A percentile compares a stretch with the other conserved stretches of the same genome.
phyloP scores from a whole-genome alignment of 768 basidiomycete species.

The Naganishia kalamii region DNA sequence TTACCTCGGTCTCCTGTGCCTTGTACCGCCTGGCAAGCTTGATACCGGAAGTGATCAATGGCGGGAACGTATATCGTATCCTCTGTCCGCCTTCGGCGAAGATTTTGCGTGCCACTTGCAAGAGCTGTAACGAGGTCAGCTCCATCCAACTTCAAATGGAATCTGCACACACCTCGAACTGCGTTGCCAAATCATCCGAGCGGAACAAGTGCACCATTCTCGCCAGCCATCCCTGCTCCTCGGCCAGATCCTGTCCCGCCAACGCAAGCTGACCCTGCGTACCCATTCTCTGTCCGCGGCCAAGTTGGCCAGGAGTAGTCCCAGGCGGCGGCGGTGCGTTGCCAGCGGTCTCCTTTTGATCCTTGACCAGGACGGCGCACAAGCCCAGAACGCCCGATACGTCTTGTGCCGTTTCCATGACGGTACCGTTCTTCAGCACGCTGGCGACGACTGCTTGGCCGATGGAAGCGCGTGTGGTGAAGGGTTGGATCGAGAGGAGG shows the following conservation, averaged over 20 bases:
- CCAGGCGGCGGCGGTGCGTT: conserved; percentile 44
- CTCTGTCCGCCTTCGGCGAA: conserved; percentile 81
- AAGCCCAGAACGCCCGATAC: conserved; percentile 88
- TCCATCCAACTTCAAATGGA: too few relatives aligned
- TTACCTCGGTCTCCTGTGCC: conserved; percentile 45
- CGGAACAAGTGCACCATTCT: conserved; percentile 95
- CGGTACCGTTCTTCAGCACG: conserved; percentile 91
- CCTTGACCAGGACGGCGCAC: conserved; percentile 84
- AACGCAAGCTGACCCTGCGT: conserved; percentile 15
- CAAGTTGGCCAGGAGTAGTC: too few relatives aligned
- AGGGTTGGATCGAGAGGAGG: conserved; percentile 76
- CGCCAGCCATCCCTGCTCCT: conserved; percentile 98
- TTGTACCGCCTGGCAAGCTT: conserved; percentile 90
- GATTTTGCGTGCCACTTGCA: conserved; percentile 83
- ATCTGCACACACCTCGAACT: conserved; percentile 68
- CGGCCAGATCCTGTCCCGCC: conserved; percentile 54
- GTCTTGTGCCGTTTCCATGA: conserved; percentile 87
- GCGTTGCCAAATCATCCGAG: conserved; percentile 74
- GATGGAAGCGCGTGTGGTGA: conserved; percentile 80
- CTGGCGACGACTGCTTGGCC: conserved; percentile 91
- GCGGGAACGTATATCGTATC: conserved; percentile 95
- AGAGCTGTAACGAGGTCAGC: conserved; percentile 53
- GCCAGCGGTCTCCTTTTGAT: conserved; percentile 50
- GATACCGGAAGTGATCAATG: conserved; percentile 85
- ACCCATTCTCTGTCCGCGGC: not conserved